Evolutionary conservation across 2,329 filamentous ascomycete species (phyloP).

Genomic region (Ceratocystis destructans): DNA sequence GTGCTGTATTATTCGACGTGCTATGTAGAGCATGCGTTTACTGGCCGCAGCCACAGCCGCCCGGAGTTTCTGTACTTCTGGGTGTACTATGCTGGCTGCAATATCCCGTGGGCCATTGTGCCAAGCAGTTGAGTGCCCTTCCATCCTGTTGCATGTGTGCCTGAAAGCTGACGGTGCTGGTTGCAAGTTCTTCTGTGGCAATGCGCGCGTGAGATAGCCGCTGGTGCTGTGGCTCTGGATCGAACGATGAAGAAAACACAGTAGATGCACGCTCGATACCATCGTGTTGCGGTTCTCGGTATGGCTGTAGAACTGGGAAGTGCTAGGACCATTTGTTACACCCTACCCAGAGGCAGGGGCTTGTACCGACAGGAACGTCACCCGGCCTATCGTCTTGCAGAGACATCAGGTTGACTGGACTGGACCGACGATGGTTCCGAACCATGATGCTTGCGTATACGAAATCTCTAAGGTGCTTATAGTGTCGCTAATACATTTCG

Average conservation of each 20-base stretch:
- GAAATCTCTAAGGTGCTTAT: too few relatives aligned
- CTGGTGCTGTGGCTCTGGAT: background rate
- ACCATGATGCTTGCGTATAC: too few relatives aligned
- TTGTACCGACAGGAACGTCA: too few relatives aligned
- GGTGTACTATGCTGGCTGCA: constrained; percentile 49
- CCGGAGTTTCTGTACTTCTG: constrained; percentile 50
- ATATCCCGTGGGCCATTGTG: constrained; percentile 38
- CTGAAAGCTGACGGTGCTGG: constrained; percentile 32
- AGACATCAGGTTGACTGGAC: too few relatives aligned
- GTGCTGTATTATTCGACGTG: constrained; percentile 48
- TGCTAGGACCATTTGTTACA: background rate
- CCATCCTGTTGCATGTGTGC: background rate
- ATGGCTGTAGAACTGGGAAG: background rate
- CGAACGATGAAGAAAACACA: background rate
- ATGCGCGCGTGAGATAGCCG: background rate
- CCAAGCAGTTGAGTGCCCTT: constrained; percentile 8
- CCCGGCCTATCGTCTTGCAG: too few relatives aligned
- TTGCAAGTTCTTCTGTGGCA: constrained; percentile 30
- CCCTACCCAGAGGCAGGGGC: too few relatives aligned
- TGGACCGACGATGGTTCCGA: too few relatives aligned
- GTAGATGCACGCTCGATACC: background rate
- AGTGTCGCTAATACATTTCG: too few relatives aligned
- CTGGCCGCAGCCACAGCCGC: constrained; percentile 38
- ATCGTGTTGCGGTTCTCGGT: background rate
- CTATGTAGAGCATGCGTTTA: constrained; percentile 33